phyloP scores from a whole-genome alignment of 2,329 filamentous ascomycete species.

The Fusarium palustre region DNA sequence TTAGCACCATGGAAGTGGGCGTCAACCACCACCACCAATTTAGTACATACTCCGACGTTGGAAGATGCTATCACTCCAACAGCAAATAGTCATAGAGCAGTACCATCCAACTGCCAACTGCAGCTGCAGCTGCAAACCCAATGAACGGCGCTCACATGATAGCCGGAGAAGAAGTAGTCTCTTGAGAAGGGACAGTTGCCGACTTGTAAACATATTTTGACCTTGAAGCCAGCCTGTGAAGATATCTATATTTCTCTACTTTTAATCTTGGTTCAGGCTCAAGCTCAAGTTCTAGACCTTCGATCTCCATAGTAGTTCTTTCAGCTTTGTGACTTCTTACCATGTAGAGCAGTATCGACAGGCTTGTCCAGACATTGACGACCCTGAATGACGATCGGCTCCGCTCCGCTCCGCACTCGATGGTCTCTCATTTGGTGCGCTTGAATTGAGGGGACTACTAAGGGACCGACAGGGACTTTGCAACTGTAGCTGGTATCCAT shows the following conservation, averaged over 20 bases:
- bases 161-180: slow-evolving; percentile 54
- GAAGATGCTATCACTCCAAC: slow-evolving; percentile 60
- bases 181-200: not conserved
- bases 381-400: slow-evolving; percentile 42
- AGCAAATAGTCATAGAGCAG: slow-evolving; percentile 74
- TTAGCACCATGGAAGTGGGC: not conserved
- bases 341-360: slow-evolving; percentile 10
- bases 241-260: not conserved
- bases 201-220: slow-evolving; percentile 3
- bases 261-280: not conserved
- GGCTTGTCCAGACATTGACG: slow-evolving; percentile 26
- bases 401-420: slow-evolving; percentile 37
- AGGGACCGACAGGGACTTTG: slow-evolving; percentile 5
- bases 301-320: not conserved
- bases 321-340: slow-evolving; percentile 11
- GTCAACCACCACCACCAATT: slow-evolving; percentile 1
- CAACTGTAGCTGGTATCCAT: slow-evolving; percentile 29
- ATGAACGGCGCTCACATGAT: slow-evolving; percentile 83
- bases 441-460: slow-evolving; percentile 27
- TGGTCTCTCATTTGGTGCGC: slow-evolving; percentile 37
- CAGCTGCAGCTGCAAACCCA: slow-evolving; percentile 80
- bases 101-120: slow-evolving; percentile 81
- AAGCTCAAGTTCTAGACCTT: slow-evolving; percentile 2
- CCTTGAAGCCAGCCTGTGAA: not conserved
- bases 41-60: slow-evolving; percentile 37